Percentiles rank a stretch among this genome's conserved stretches.
These are phyloP conservation scores for Pseudozyma pruni DNA, from an alignment of 1,284 basidiomycete genomes.

Conservation along the genomic window DNA sequence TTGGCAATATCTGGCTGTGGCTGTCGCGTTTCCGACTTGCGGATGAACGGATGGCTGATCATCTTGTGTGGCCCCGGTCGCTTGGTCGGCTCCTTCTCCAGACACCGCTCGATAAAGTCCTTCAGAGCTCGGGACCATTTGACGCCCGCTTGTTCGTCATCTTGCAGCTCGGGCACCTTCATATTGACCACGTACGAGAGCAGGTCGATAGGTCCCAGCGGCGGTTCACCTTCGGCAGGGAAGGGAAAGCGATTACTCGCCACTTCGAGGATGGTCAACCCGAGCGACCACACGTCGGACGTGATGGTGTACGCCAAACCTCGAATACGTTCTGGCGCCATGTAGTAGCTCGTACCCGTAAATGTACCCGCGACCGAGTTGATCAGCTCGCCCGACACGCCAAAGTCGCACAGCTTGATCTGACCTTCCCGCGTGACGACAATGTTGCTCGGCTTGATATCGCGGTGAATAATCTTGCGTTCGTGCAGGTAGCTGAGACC, in stretches of 20 bases:
- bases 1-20: conserved; percentile 70
- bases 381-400: conserved; percentile 93
- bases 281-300: conserved; percentile 98
- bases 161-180: conserved; percentile 81
- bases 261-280: conserved; percentile 90
- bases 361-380: conserved; percentile 92
- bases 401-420: conserved; percentile 94
- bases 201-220: conserved; percentile 85
- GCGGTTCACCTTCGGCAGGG: conserved; percentile 78
- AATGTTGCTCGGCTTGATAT: conserved; percentile 97
- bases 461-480: conserved; percentile 91
- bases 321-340: conserved; percentile 96
- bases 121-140: conserved; percentile 88
- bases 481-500: conserved; percentile 92
- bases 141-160: conserved; percentile 70
- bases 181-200: conserved; percentile 89
- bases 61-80: conserved; percentile 88
- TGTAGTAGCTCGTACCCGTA: conserved; percentile 95
- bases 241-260: conserved; percentile 96
- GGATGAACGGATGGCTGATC: conserved; percentile 87
- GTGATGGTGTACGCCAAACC: conserved; percentile 90
- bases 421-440: conserved; percentile 85
- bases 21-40: conserved; percentile 80
- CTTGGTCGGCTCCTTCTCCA: conserved; percentile 70
- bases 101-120: conserved; percentile 90